Percentiles rank a stretch among this genome's conserved stretches.
phyloP scores from a whole-genome alignment of 495 filamentous ascomycete genomes.

The Astrocystis sublimbata region DNA sequence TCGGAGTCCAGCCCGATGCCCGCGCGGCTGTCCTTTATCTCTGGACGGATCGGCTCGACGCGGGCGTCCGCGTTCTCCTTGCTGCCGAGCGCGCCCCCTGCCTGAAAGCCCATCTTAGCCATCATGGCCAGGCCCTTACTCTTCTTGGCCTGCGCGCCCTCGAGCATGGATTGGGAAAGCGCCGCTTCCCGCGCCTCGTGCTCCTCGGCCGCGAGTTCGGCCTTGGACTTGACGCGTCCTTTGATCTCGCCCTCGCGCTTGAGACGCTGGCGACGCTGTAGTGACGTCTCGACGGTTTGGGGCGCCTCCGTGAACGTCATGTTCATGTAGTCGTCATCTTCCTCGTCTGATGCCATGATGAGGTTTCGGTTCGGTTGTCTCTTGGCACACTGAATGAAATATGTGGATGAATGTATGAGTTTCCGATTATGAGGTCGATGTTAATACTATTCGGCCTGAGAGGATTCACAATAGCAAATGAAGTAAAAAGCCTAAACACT shows the following conservation, averaged over 20 bases:
- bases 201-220: conserved; percentile 72
- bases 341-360: conserved; percentile 39
- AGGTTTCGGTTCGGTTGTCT: background rate
- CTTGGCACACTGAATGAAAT: background rate
- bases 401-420: background rate
- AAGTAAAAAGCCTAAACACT: background rate
- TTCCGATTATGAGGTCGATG: background rate
- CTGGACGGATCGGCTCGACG: conserved; percentile 12
- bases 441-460: background rate
- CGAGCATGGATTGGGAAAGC: conserved; percentile 67
- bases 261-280: conserved; percentile 56
- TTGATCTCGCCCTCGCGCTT: conserved; percentile 60
- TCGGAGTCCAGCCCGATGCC: conserved; percentile 85
- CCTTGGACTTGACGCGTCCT: conserved; percentile 72
- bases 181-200: conserved; percentile 71
- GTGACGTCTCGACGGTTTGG: conserved; percentile 51
- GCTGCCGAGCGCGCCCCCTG: conserved; percentile 70
- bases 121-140: conserved; percentile 94
- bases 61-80: conserved; percentile 25
- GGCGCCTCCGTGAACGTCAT: conserved; percentile 54
- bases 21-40: conserved; percentile 75
- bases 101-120: conserved; percentile 93
- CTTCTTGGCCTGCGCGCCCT: conserved; percentile 39
- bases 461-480: background rate
- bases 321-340: conserved; percentile 64